These are phyloP conservation scores for Myxozyma udenii DNA, from an alignment of 805 yeast species.

Conservation along the genomic window DNA sequence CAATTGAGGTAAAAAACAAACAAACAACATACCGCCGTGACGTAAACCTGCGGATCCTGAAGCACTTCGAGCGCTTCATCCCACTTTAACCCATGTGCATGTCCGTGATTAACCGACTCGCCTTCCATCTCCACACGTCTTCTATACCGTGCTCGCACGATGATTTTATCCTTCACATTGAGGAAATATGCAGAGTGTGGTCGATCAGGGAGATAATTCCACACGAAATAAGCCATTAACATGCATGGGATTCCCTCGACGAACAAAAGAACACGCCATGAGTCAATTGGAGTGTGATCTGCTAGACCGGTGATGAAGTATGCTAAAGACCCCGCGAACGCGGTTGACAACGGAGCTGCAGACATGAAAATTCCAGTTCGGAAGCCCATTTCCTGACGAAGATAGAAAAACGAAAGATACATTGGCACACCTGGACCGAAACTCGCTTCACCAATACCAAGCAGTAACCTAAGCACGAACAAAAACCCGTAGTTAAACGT, in stretches of 20 bases:
- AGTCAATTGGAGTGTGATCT: conserved; percentile 28
- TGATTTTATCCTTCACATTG: conserved; percentile 25
- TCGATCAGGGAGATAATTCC: conserved; percentile 37
- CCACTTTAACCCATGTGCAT: conserved; percentile 25
- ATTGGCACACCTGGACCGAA: conserved; percentile 45
- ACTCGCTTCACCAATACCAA: conserved; percentile 46
- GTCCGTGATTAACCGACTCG: conserved; percentile 15
- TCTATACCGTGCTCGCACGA: conserved; percentile 26
- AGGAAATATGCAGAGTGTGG: conserved; percentile 49
- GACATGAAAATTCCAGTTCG: conserved; percentile 43
- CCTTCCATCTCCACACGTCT: conserved; percentile 26
- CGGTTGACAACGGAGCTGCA: conserved; percentile 42
- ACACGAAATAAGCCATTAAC: conserved; percentile 41
- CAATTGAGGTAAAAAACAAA: background rate
- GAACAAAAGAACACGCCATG: conserved; percentile 49
- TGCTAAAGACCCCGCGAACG: conserved; percentile 45
- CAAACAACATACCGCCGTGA: conserved; percentile 22
- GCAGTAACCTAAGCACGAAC: conserved; percentile 47
- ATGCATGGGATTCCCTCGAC: conserved; percentile 46
- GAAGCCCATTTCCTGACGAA: conserved; percentile 40
- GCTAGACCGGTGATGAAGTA: conserved; percentile 24
- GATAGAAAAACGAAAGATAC: conserved; percentile 43
- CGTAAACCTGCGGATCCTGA: conserved; percentile 29
- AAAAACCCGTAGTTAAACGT: conserved; percentile 45
- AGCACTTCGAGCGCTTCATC: conserved; percentile 27